Conservation (phyloP, 2,329 filamentous ascomycete genomes). For the Hortaea sp. region DNA sequence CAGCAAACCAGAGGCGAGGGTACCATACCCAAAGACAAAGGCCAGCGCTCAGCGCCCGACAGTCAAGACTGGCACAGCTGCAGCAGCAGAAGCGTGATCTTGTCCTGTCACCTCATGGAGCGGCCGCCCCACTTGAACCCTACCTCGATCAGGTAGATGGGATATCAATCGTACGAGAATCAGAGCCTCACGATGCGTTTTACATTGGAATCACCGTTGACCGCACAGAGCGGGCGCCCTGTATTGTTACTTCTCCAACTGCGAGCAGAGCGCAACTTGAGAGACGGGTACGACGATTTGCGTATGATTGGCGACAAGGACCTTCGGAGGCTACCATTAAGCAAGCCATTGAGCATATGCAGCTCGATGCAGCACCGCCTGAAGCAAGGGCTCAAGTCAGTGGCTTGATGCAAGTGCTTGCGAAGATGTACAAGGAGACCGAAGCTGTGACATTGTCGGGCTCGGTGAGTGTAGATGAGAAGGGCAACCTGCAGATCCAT, state of each 20-base stretch:
- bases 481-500: constrained; percentile 32
- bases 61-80: constrained; percentile 2
- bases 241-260: constrained; percentile 51
- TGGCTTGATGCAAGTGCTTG: constrained; percentile 44
- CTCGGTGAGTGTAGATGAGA: constrained; percentile 32
- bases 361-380: constrained; percentile 38
- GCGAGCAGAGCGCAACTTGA: constrained; percentile 33
- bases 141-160: constrained; percentile 20
- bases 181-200: constrained; percentile 20
- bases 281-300: constrained; percentile 43
- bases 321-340: constrained; percentile 31
- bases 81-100: constrained; percentile 16
- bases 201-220: constrained; percentile 57
- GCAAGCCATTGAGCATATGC: constrained; percentile 41
- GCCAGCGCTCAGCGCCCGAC: constrained; percentile 8
- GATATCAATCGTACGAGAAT: constrained; percentile 14
- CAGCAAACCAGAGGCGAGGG: constrained; percentile 37
- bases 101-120: constrained; percentile 16
- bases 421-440: constrained; percentile 51
- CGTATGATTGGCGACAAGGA: constrained; percentile 49
- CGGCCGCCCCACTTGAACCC: constrained; percentile 15
- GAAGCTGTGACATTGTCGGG: constrained; percentile 55
- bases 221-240: constrained; percentile 51
- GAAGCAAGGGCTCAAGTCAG: constrained; percentile 36
- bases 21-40: constrained; percentile 28